Conservation (phyloP, 768 basidiomycete species). For the Mycena kentingensis region DNA sequence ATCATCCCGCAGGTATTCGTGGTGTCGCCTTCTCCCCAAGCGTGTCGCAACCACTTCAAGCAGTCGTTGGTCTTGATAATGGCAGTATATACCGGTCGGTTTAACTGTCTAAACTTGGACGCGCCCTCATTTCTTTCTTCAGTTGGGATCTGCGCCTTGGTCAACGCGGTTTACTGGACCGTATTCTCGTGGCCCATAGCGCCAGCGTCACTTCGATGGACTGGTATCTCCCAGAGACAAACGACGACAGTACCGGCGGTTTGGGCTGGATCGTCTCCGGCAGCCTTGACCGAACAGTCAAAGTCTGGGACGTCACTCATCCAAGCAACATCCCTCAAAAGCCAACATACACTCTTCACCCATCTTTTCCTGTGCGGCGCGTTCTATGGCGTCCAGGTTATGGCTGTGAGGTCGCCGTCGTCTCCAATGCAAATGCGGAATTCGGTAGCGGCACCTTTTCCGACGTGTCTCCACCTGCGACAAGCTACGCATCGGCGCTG, state of each 20-base stretch:
- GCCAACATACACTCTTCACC: constrained; percentile 71
- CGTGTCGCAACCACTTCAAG: constrained; percentile 64
- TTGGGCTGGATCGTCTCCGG: constrained; percentile 80
- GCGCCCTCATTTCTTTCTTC: constrained; percentile 2
- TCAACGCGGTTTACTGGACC: constrained; percentile 71
- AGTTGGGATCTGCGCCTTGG: constrained; percentile 85
- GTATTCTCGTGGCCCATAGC: constrained; percentile 72
- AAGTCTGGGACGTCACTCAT: constrained; percentile 73
- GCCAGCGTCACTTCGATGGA: constrained; percentile 73
- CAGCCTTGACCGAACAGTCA: constrained; percentile 77
- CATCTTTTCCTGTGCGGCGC: constrained; percentile 72
- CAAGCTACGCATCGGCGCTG: constrained; percentile 16
- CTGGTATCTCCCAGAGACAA: constrained; percentile 52
- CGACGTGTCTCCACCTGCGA: constrained; percentile 19
- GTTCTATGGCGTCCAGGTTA: constrained; percentile 78
- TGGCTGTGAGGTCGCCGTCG: constrained; percentile 73
- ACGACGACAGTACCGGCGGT: constrained; percentile 33
- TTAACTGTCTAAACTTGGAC: neutral
- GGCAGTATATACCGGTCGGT: constrained; percentile 66
- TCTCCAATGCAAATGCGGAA: constrained; percentile 65
- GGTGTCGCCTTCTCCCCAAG: constrained; percentile 72
- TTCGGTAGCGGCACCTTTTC: constrained; percentile 35
- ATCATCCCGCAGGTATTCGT: constrained; percentile 69
- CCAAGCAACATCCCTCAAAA: constrained; percentile 56
- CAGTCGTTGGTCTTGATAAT: constrained; percentile 68